Conservation (phyloP, 495 filamentous ascomycete species). For the Neurospora discreta region DNA sequence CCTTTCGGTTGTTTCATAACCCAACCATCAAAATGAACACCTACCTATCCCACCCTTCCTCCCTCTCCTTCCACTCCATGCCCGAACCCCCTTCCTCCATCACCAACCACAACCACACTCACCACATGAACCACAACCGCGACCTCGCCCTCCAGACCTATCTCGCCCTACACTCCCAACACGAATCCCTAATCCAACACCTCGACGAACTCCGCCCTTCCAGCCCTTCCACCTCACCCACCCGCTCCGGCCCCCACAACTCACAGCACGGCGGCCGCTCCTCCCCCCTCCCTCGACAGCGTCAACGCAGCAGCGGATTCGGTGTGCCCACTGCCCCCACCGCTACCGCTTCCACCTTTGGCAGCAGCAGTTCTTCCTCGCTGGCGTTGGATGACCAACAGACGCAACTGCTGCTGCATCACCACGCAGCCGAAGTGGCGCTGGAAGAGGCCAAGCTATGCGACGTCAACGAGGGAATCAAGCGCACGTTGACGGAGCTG, state of each 20-base stretch:
- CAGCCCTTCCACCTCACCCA: conserved; percentile 26
- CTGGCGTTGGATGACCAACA: conserved; percentile 22
- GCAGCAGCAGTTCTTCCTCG: conserved; percentile 7
- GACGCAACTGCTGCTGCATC: neutral
- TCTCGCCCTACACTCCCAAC: conserved; percentile 42
- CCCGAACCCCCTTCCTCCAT: conserved; percentile 9
- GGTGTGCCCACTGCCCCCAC: neutral
- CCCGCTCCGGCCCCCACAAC: neutral
- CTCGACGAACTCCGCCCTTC: conserved; percentile 34
- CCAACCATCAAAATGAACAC: neutral
- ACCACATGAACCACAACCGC: conserved; percentile 18
- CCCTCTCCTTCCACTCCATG: neutral
- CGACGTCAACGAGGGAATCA: conserved; percentile 53
- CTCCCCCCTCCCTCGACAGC: neutral
- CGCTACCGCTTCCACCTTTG: conserved; percentile 14
- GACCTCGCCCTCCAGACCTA: conserved; percentile 46
- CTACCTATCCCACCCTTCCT: neutral
- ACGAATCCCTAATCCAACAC: conserved; percentile 40
- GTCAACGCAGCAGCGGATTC: conserved; percentile 4
- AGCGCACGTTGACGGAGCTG: conserved; percentile 52
- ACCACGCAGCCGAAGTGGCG: conserved; percentile 25
- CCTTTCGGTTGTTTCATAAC: neutral
- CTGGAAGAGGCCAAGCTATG: conserved; percentile 42
- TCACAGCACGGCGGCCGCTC: conserved; percentile 2
- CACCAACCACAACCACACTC: conserved; percentile 9